phyloP scores from a whole-genome alignment of 2,329 filamentous ascomycete species.

The Aureobasidium sp. region DNA sequence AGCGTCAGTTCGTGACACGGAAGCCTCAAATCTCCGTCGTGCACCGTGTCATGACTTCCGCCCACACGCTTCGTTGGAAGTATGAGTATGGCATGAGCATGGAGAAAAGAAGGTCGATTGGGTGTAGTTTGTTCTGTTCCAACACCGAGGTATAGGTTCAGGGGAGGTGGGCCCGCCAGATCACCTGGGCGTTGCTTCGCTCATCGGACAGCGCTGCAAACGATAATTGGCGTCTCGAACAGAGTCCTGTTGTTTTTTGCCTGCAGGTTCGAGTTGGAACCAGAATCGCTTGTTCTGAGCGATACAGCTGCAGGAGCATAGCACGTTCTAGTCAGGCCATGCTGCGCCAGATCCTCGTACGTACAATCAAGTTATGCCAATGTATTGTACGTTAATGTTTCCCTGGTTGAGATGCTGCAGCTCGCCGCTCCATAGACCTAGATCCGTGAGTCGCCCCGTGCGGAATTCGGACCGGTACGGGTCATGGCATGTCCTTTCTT shows the following conservation, averaged over 20 bases:
- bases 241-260: neutral
- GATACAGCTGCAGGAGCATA: neutral
- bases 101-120: conserved; percentile 12
- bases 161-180: neutral
- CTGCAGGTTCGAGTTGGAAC: neutral
- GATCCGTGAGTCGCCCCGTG: conserved; percentile 3
- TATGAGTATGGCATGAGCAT: neutral
- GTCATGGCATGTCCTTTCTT: neutral
- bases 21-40: conserved; percentile 14
- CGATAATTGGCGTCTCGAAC: neutral
- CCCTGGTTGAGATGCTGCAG: conserved; percentile 12
- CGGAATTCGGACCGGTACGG: conserved; percentile 8
- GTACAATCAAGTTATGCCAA: conserved; percentile 12
- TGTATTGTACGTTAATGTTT: neutral
- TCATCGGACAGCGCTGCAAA: neutral
- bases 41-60: neutral
- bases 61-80: neutral
- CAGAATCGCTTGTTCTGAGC: neutral
- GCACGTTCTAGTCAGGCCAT: conserved; percentile 10
- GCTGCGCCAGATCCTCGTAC: neutral
- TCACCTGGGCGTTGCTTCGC: neutral
- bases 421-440: conserved; percentile 2
- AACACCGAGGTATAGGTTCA: neutral
- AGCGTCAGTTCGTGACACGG: conserved; percentile 12
- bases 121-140: neutral